phyloP scores from a whole-genome alignment of 805 yeast genomes.

The Saturnispora dispora region DNA sequence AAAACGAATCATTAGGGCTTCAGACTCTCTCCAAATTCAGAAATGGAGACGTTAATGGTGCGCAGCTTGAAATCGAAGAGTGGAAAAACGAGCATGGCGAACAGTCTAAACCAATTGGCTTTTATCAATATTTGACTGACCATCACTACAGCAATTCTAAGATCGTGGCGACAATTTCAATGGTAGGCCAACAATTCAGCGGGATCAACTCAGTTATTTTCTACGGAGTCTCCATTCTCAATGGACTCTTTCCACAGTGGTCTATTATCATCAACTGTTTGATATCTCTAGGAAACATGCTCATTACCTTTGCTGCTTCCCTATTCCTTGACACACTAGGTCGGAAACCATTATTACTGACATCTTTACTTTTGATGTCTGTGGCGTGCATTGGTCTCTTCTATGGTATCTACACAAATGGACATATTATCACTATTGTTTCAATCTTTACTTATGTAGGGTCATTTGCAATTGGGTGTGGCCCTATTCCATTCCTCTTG shows the following conservation, averaged over 20 bases:
- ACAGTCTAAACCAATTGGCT: constrained; percentile 18
- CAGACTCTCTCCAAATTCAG: constrained; percentile 32
- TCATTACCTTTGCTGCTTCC: constrained; percentile 68
- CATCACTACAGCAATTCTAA: constrained; percentile 49
- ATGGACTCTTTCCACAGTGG: constrained; percentile 59
- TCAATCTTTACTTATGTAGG: constrained; percentile 70
- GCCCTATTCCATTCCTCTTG: constrained; percentile 89
- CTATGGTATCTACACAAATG: constrained; percentile 45
- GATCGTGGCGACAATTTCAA: constrained; percentile 57
- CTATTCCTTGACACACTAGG: constrained; percentile 69
- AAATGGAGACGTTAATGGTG: constrained; percentile 12
- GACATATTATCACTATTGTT: constrained; percentile 43
- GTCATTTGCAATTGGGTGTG: constrained; percentile 84
- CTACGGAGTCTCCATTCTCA: constrained; percentile 81
- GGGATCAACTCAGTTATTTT: constrained; percentile 91
- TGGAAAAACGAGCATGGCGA: constrained; percentile 25
- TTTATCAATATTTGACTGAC: constrained; percentile 38
- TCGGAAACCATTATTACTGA: constrained; percentile 59
- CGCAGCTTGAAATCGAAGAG: constrained; percentile 20
- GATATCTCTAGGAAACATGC: constrained; percentile 65
- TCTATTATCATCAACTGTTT: constrained; percentile 67
- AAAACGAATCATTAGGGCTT: constrained; percentile 28
- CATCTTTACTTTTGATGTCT: constrained; percentile 64
- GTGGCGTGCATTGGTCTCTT: constrained; percentile 55
- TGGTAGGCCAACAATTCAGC: constrained; percentile 81